phyloP scores from a whole-genome alignment of 371 early-diverging fungal genomes.

The Lichtheimia corymbifera region DNA sequence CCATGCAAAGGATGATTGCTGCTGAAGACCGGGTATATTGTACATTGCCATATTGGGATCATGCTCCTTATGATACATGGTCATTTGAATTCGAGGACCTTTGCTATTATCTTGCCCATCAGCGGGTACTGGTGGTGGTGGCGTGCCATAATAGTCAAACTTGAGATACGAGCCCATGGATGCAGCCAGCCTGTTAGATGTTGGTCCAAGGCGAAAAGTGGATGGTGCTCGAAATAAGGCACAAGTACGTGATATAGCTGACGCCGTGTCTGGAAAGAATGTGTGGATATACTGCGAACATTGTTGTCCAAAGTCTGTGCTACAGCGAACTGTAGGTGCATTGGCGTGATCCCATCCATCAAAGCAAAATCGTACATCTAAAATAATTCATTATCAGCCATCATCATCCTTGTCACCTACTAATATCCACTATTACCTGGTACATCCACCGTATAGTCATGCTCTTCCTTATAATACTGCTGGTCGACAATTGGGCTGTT shows the following conservation, averaged over 20 bases:
- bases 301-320: slow-evolving; percentile 30
- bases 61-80: slow-evolving; percentile 25
- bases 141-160: slow-evolving; percentile 34
- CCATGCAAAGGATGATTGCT: slow-evolving; percentile 22
- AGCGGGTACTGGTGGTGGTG: neutral
- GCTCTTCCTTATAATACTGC: slow-evolving; percentile 16
- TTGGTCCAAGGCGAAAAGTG: slow-evolving; percentile 16
- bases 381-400: neutral
- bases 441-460: slow-evolving; percentile 20
- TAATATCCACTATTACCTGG: slow-evolving; percentile 21
- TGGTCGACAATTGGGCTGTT: slow-evolving; percentile 40
- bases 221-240: slow-evolving; percentile 22
- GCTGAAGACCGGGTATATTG: neutral
- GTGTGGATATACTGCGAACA: slow-evolving; percentile 22
- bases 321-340: slow-evolving; percentile 14
- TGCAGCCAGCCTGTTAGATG: slow-evolving; percentile 13
- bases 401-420: no score
- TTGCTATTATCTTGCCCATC: no score
- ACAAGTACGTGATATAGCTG: slow-evolving; percentile 8
- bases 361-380: slow-evolving; percentile 40
- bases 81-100: slow-evolving; percentile 13
- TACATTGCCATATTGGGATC: slow-evolving; percentile 31
- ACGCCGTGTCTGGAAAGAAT: slow-evolving; percentile 22
- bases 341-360: slow-evolving; percentile 19
- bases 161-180: slow-evolving; percentile 23